Percentiles rank a stretch among this genome's conserved stretches.
phyloP scores from a whole-genome alignment of 306 rosid species.

The Dryas alaskensis region DNA sequence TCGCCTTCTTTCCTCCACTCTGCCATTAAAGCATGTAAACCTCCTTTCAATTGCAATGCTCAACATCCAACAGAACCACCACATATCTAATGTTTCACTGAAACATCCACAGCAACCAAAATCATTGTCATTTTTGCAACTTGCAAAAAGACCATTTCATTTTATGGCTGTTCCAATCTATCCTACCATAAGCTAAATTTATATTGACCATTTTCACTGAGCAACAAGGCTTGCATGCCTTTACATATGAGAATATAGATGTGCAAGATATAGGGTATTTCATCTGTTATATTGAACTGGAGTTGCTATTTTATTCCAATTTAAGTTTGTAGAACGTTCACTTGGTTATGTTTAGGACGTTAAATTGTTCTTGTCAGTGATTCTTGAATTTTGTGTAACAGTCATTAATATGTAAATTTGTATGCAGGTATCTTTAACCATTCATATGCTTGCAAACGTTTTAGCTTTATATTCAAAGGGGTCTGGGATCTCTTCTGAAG shows the following conservation, averaged over 20 bases:
- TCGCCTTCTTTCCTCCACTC: not conserved
- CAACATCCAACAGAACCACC: not conserved
- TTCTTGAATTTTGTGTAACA: not conserved
- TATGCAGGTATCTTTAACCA: constrained; percentile 69
- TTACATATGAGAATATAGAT: too few relatives aligned
- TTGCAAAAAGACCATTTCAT: too few relatives aligned
- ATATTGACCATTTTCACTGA: not conserved
- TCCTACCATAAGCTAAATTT: too few relatives aligned
- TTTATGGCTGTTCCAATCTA: too few relatives aligned
- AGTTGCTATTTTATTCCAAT: not conserved
- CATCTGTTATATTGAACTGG: not conserved
- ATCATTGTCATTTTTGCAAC: too few relatives aligned
- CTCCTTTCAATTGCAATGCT: not conserved
- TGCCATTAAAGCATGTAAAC: not conserved
- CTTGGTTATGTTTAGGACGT: not conserved
- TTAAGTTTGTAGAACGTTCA: not conserved
- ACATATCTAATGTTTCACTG: not conserved
- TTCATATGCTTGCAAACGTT: constrained; percentile 61
- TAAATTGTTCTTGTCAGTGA: not conserved
- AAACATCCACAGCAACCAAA: not conserved
- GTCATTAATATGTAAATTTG: not conserved
- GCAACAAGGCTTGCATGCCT: not conserved
- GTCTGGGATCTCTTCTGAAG: constrained; percentile 59
- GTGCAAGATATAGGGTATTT: not conserved
- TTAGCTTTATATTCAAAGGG: constrained; percentile 66